Evolutionary conservation across 2,329 filamentous ascomycete genomes (phyloP).

Genomic region (Paracorniculantispora psalliotae): DNA sequence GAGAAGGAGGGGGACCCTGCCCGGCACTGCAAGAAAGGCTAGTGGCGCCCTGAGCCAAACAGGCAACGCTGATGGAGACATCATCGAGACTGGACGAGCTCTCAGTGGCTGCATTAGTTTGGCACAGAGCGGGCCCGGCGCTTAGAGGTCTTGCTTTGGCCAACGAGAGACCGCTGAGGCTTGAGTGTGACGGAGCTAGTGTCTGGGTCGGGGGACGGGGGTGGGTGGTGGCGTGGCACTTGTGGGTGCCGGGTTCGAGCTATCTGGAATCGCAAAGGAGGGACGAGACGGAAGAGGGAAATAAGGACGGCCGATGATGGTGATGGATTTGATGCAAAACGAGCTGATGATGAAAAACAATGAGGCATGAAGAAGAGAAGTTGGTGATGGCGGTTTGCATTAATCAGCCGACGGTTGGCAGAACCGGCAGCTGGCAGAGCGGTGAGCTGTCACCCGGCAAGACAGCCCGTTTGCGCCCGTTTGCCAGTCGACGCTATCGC

Average conservation of each 20-base stretch:
- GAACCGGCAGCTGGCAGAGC: not conserved
- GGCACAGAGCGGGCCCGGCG: constrained; percentile 22
- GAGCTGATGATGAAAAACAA: not conserved
- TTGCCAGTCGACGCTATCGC: not conserved
- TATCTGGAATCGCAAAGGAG: not conserved
- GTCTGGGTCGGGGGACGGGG: constrained; percentile 8
- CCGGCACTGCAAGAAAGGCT: not conserved
- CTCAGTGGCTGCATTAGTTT: constrained; percentile 26
- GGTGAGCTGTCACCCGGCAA: not conserved
- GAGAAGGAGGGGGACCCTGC: not conserved
- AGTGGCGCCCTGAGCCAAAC: not conserved
- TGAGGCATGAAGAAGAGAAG: not conserved
- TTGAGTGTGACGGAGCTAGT: constrained; percentile 14
- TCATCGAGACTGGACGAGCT: constrained; percentile 15
- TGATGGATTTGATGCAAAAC: constrained; percentile 1
- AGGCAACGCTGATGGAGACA: constrained; percentile 23
- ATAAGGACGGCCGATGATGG: not conserved
- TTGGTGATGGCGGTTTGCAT: not conserved
- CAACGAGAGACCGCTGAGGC: constrained; percentile 13
- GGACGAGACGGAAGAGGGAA: not conserved
- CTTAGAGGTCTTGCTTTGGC: constrained; percentile 18
- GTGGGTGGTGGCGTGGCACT: not conserved
- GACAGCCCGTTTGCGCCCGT: not conserved
- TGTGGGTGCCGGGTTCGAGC: not conserved
- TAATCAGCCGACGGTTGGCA: not conserved